A percentile compares a stretch with the other conserved stretches of the same genome.
Evolutionary conservation across 2,329 filamentous ascomycete species (phyloP).

Genomic region (Talaromyces sp.): DNA sequence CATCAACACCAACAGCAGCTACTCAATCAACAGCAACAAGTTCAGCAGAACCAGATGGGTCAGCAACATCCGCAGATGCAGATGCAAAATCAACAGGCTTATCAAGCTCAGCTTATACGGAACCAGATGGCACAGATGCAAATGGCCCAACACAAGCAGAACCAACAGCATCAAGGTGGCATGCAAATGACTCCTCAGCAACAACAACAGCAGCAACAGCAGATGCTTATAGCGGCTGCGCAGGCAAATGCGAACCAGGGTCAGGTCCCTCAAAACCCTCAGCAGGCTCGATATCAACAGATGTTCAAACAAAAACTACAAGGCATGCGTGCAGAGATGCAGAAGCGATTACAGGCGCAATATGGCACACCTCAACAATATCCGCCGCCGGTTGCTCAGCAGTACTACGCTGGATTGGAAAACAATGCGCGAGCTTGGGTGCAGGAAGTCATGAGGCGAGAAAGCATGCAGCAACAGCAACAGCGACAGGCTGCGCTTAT

Average conservation of each 20-base stretch:
- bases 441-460: slow-evolving; percentile 37
- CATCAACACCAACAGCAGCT: slow-evolving; percentile 35
- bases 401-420: slow-evolving; percentile 37
- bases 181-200: slow-evolving; percentile 23
- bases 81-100: slow-evolving; percentile 23
- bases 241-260: slow-evolving; percentile 35
- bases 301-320: slow-evolving; percentile 37
- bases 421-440: slow-evolving; percentile 37
- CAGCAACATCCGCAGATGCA: slow-evolving; percentile 27
- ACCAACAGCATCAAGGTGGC: slow-evolving; percentile 20
- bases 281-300: slow-evolving; percentile 33
- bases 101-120: slow-evolving; percentile 20
- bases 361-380: slow-evolving; percentile 40
- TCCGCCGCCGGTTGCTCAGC: slow-evolving; percentile 36
- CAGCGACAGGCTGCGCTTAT: slow-evolving; percentile 13
- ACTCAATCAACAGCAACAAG: slow-evolving; percentile 32
- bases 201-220: slow-evolving; percentile 37
- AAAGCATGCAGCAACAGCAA: slow-evolving; percentile 32
- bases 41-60: slow-evolving; percentile 28
- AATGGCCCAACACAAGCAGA: slow-evolving; percentile 29
- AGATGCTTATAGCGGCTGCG: slow-evolving; percentile 38
- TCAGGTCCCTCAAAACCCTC: slow-evolving; percentile 32
- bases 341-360: slow-evolving; percentile 34
- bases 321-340: slow-evolving; percentile 37
- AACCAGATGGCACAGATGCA: slow-evolving; percentile 27